Conservation (phyloP, 257 asterid species). For the Solanum tacnaense region DNA sequence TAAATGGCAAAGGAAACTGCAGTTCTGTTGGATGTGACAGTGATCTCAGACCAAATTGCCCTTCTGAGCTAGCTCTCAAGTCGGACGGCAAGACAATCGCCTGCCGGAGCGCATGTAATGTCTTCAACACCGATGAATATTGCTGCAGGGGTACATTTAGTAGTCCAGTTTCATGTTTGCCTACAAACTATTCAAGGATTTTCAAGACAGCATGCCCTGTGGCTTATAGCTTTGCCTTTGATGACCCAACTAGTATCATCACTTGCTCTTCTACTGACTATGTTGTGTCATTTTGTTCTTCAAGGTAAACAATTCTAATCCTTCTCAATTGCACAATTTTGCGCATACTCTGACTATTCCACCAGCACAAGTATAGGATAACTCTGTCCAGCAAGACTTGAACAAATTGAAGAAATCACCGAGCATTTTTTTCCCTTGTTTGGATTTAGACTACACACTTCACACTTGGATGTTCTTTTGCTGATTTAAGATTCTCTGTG, state of each 20-base stretch:
- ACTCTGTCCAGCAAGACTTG: too few relatives aligned
- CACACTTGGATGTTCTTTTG: not conserved
- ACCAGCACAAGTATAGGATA: not conserved
- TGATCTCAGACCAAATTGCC: slow-evolving; percentile 44
- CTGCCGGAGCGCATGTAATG: slow-evolving; percentile 53
- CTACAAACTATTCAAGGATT: slow-evolving; percentile 42
- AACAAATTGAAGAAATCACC: not conserved
- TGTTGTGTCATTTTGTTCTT: slow-evolving; percentile 37
- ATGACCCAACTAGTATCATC: slow-evolving; percentile 36
- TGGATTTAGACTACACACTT: not conserved
- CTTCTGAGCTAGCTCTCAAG: slow-evolving; percentile 29
- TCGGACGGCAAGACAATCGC: slow-evolving; percentile 24
- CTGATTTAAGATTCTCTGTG: not conserved
- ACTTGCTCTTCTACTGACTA: slow-evolving; percentile 54
- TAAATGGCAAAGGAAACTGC: slow-evolving; percentile 45
- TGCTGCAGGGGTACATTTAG: slow-evolving; percentile 44
- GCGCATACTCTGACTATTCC: not conserved
- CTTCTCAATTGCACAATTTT: not conserved
- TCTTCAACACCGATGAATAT: slow-evolving; percentile 36
- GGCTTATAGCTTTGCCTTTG: slow-evolving; percentile 53
- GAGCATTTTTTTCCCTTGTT: not conserved
- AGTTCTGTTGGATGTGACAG: slow-evolving; percentile 48
- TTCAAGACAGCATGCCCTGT: slow-evolving; percentile 56
- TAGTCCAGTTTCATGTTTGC: slow-evolving; percentile 38
- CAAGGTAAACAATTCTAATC: slow-evolving; percentile 19